These are phyloP conservation scores for Colletotrichum gigasporum DNA, from an alignment of 2,329 filamentous ascomycete species.

Conservation along the genomic window DNA sequence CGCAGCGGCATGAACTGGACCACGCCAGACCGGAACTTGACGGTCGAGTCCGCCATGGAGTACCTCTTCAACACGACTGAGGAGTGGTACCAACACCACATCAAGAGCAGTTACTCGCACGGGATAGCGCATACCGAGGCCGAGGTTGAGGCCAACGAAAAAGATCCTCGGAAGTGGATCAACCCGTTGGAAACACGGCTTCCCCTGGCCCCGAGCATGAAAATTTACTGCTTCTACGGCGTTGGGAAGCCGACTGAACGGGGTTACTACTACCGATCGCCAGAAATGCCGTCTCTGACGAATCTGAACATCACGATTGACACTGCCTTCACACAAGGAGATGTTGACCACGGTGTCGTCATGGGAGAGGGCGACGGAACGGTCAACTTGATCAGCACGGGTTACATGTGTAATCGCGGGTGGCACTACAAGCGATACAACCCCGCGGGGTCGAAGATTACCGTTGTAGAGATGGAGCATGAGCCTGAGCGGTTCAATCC, in stretches of 20 bases:
- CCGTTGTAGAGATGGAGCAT: slow-evolving; percentile 94
- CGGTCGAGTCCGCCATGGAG: slow-evolving; percentile 77
- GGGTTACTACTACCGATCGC: slow-evolving; percentile 85
- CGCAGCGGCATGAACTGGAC: slow-evolving; percentile 71
- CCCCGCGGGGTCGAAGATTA: slow-evolving; percentile 82
- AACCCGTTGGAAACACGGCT: slow-evolving; percentile 92
- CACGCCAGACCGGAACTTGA: slow-evolving; percentile 78
- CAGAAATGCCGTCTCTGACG: slow-evolving; percentile 71
- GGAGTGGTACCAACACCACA: slow-evolving; percentile 82
- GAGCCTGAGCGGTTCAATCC: slow-evolving; percentile 94
- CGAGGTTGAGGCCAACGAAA: slow-evolving; percentile 84
- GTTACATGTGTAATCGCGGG: slow-evolving; percentile 97
- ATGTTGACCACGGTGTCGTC: slow-evolving; percentile 87
- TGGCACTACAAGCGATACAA: slow-evolving; percentile 97
- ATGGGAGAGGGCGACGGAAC: slow-evolving; percentile 97
- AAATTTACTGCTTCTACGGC: slow-evolving; percentile 98
- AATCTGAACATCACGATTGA: slow-evolving; percentile 80
- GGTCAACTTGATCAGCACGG: slow-evolving; percentile 88
- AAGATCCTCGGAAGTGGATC: slow-evolving; percentile 86
- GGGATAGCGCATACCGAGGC: slow-evolving; percentile 83
- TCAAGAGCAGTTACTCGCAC: slow-evolving; percentile 82
- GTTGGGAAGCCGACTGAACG: slow-evolving; percentile 94
- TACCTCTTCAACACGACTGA: slow-evolving; percentile 85
- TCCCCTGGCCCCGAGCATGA: slow-evolving; percentile 86
- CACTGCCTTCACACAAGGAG: slow-evolving; percentile 66